These are phyloP conservation scores for Fusarium falciforme DNA, from an alignment of 2,329 filamentous ascomycete genomes.

Conservation along the genomic window DNA sequence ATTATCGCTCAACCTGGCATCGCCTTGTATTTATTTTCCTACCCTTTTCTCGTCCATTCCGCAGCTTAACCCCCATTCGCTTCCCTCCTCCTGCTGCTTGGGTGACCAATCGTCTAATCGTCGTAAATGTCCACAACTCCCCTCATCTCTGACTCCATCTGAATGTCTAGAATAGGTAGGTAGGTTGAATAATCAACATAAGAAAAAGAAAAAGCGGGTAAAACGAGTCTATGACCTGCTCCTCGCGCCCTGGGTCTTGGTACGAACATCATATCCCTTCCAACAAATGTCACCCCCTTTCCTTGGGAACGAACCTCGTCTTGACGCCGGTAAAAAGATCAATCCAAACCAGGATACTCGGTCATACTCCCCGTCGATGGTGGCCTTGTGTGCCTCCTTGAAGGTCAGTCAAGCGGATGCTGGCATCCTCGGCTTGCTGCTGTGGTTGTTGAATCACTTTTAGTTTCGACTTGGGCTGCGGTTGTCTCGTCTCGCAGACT, in stretches of 20 bases:
- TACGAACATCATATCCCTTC: slow-evolving; percentile 22
- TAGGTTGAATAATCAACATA: slow-evolving; percentile 30
- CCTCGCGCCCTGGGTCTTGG: slow-evolving; percentile 14
- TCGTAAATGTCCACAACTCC: slow-evolving; percentile 33
- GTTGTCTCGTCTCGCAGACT: slow-evolving; percentile 42
- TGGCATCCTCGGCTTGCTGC: neutral
- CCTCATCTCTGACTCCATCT: slow-evolving; percentile 21
- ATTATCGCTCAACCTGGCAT: neutral
- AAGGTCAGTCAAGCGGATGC: neutral
- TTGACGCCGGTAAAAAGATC: slow-evolving; percentile 34
- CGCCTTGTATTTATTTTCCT: neutral
- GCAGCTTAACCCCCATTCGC: neutral
- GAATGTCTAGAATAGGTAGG: slow-evolving; percentile 37
- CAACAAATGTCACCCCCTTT: slow-evolving; percentile 8
- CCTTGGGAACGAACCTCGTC: slow-evolving; percentile 8
- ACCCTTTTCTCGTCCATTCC: neutral
- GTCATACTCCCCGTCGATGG: slow-evolving; percentile 12
- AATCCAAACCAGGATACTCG: slow-evolving; percentile 20
- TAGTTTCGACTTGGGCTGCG: slow-evolving; percentile 42
- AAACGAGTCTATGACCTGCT: slow-evolving; percentile 30
- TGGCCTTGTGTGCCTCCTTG: neutral
- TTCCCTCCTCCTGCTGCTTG: slow-evolving; percentile 8
- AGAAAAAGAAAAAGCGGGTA: slow-evolving; percentile 14
- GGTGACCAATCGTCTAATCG: slow-evolving; percentile 40
- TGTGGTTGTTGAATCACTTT: slow-evolving; percentile 4